These are phyloP conservation scores for Boletus barrowsii DNA, from an alignment of 768 basidiomycete species.

Conservation along the genomic window DNA sequence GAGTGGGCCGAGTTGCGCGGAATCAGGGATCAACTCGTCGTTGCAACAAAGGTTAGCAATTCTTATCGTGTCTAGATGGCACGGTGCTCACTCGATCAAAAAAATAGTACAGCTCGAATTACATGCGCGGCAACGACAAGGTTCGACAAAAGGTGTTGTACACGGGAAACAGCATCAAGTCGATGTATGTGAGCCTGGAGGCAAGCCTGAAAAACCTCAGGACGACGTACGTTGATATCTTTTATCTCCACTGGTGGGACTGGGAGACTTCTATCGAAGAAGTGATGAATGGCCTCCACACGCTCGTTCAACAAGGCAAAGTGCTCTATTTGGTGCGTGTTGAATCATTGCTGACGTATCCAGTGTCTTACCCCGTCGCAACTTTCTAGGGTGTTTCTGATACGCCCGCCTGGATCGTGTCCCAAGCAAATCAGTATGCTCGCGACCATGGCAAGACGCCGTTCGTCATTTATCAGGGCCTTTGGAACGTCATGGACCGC, in stretches of 20 bases:
- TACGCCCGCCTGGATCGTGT: constrained; percentile 40
- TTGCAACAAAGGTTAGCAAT: constrained; percentile 38
- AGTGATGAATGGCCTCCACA: constrained; percentile 38
- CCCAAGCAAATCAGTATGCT: constrained; percentile 42
- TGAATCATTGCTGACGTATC: no score
- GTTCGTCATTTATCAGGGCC: constrained; percentile 45
- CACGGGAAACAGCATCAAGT: constrained; percentile 37
- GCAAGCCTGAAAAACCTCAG: constrained; percentile 46
- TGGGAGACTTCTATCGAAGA: constrained; percentile 40
- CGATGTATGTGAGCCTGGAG: constrained; percentile 30
- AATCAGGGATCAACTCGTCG: constrained; percentile 44
- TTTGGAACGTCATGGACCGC: constrained; percentile 32
- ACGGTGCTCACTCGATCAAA: constrained; percentile 6
- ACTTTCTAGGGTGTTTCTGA: constrained; percentile 26
- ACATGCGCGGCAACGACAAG: constrained; percentile 9
- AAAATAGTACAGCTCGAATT: constrained; percentile 16
- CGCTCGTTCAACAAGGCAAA: constrained; percentile 37
- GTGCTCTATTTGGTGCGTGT: constrained; percentile 33
- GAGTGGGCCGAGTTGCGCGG: constrained; percentile 46
- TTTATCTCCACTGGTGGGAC: constrained; percentile 34
- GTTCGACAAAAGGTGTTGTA: constrained; percentile 28
- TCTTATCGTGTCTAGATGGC: not conserved
- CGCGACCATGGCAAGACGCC: constrained; percentile 40
- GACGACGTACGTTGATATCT: constrained; percentile 36
- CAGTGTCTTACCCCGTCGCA: not conserved